phyloP scores from a whole-genome alignment of 768 basidiomycete genomes.

The Tulasnella sp. region DNA sequence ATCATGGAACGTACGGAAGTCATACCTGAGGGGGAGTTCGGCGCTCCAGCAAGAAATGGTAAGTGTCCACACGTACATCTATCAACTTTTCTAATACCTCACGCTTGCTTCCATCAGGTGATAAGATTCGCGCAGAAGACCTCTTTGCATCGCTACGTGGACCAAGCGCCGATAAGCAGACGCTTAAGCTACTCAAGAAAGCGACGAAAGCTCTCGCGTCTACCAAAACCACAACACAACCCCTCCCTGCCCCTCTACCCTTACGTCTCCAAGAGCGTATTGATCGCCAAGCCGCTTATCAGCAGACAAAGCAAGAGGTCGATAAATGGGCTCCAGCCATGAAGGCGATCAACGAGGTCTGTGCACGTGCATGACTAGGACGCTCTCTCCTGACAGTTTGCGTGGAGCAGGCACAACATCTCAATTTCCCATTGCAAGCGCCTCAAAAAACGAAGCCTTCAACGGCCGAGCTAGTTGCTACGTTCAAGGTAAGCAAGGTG shows the following conservation, averaged over 20 bases:
- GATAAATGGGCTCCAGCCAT: slow-evolving; percentile 91
- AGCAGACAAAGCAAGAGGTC: slow-evolving; percentile 83
- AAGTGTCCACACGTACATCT: background rate
- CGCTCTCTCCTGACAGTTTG: background rate
- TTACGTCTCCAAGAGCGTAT: slow-evolving; percentile 79
- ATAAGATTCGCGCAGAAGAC: slow-evolving; percentile 58
- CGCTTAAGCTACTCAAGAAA: slow-evolving; percentile 56
- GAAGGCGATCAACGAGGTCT: slow-evolving; percentile 80
- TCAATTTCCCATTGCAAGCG: slow-evolving; percentile 77
- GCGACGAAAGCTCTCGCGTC: slow-evolving; percentile 53
- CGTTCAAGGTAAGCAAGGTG: slow-evolving; percentile 56
- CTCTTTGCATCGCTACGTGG: slow-evolving; percentile 62
- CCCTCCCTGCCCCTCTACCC: slow-evolving; percentile 75
- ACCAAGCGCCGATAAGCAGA: slow-evolving; percentile 36
- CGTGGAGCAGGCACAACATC: slow-evolving; percentile 59
- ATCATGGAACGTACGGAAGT: slow-evolving; percentile 66
- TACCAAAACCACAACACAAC: slow-evolving; percentile 43
- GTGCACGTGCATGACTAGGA: slow-evolving; percentile 11
- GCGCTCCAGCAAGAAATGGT: slow-evolving; percentile 32
- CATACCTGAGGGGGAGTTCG: slow-evolving; percentile 75
- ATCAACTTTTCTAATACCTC: background rate
- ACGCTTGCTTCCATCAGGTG: slow-evolving; percentile 26
- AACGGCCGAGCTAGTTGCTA: slow-evolving; percentile 65
- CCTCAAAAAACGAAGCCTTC: slow-evolving; percentile 46
- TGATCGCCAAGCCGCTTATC: slow-evolving; percentile 89